Percentiles rank a stretch among this genome's conserved stretches.
These are phyloP conservation scores for Penicillium rolfsii DNA, from an alignment of 2,329 filamentous ascomycete species.

Conservation along the genomic window DNA sequence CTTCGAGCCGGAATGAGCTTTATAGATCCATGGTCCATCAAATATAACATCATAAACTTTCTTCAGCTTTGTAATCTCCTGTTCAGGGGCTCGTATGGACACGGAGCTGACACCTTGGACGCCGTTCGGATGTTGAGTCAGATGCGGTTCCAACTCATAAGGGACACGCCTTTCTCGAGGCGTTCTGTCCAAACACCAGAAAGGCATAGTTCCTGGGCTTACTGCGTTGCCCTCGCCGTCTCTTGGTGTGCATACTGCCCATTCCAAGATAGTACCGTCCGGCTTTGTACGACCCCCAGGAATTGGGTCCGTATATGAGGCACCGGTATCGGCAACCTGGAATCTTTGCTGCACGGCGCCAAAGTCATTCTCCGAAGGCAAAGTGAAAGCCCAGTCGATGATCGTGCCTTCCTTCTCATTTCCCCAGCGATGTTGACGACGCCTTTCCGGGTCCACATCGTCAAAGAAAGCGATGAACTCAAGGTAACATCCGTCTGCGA, in stretches of 20 bases:
- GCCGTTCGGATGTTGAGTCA: neutral
- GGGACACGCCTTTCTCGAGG: neutral
- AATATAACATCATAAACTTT: neutral
- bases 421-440: slow-evolving; percentile 26
- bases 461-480: slow-evolving; percentile 29
- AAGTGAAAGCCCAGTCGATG: slow-evolving; percentile 28
- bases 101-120: neutral
- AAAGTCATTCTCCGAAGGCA: slow-evolving; percentile 20
- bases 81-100: neutral
- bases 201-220: neutral
- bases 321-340: neutral
- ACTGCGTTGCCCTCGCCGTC: neutral
- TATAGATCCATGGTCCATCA: neutral
- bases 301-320: neutral
- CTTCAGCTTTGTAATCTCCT: neutral
- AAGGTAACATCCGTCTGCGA: slow-evolving; percentile 23
- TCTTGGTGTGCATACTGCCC: neutral
- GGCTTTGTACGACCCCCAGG: slow-evolving; percentile 2
- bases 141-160: neutral
- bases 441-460: slow-evolving; percentile 20
- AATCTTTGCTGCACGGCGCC: slow-evolving; percentile 11
- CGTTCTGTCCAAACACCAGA: slow-evolving; percentile 3
- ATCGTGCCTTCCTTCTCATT: slow-evolving; percentile 21
- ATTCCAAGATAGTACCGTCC: slow-evolving; percentile 1
- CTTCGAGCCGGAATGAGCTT: neutral